Base-by-base conservation (phyloP, 345 rosid genomes). In the Fremontodendron californicum region DNA sequence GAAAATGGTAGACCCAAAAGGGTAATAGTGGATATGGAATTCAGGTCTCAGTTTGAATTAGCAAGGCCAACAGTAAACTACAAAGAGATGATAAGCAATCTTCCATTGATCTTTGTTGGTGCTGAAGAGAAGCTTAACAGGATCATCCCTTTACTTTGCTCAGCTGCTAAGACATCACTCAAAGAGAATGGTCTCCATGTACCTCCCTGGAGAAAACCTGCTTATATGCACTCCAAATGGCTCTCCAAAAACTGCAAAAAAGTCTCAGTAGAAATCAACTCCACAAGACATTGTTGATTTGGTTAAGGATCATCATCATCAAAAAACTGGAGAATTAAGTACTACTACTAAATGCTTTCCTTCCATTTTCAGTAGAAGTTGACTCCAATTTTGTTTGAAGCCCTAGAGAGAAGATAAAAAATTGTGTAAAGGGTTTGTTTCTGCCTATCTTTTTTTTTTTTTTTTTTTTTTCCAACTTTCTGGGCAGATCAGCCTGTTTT, bases 181-280 rank as follows among this genome's bases (percentile, higher is more conserved):
- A 81, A 79, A 57, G 86, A 86, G 39, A 84, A 71, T 3, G 84
- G 81, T 12, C 83, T 84, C 18, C 74, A 86, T 52, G 12, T 84
- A 29, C 84, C 83, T 55, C 89, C 89, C 0, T 86, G 89, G 89
- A 86, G 89, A 72, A 82, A 77, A 57, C 75, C 77, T 8, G 45
- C 62, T 67, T 82, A 81, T 77, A 81, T 86, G 89, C 83, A 68
- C 12, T 79, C 84, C 23, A 86, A 86, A 70, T 86, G 89, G 89
- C 71, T 86, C 23, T 81, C 87, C 54, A 80, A 72, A 51, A 73
- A 84, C 69, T 82, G 78, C 81, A 80, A 78, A 10, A 86, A 77
- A 31, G 48, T 81, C 4, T 46, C 81, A 7, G 74, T 74, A 42
- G 1, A 3, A 33, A 33, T 49, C 58, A 15, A n/a, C n/a, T n/a